A percentile compares a stretch with the other conserved stretches of the same genome.
These are phyloP conservation scores for Boletus rubropictus DNA, from an alignment of 768 basidiomycete species.

Conservation along the genomic window DNA sequence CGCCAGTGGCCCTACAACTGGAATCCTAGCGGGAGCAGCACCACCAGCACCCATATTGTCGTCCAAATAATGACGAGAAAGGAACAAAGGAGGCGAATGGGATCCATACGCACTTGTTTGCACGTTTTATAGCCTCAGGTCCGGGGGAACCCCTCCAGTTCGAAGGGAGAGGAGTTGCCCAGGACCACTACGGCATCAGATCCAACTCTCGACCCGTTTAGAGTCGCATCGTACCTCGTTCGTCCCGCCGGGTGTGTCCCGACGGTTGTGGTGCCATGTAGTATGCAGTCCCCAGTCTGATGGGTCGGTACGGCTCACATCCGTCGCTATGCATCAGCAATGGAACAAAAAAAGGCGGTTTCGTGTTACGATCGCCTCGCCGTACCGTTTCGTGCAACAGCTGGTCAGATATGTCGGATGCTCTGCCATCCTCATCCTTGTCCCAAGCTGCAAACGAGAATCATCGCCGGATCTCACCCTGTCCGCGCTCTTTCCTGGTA, in stretches of 20 bases:
- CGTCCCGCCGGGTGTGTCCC: too few relatives aligned
- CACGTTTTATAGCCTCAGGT: slow-evolving; percentile 6
- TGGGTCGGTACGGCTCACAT: too few relatives aligned
- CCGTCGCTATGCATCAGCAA: too few relatives aligned
- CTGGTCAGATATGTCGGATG: background rate
- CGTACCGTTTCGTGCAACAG: background rate
- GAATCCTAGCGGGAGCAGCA: slow-evolving; percentile 29
- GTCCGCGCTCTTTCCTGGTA: too few relatives aligned
- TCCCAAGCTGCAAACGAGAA: background rate
- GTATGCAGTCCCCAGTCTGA: too few relatives aligned
- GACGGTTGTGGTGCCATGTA: too few relatives aligned
- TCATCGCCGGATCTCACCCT: background rate
- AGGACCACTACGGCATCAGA: background rate
- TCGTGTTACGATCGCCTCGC: too few relatives aligned
- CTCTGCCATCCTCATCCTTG: background rate
- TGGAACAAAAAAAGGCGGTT: too few relatives aligned
- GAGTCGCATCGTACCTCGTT: background rate
- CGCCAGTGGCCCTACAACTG: slow-evolving; percentile 41
- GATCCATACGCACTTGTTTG: slow-evolving; percentile 8
- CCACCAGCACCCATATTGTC: slow-evolving; percentile 51
- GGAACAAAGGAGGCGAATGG: slow-evolving; percentile 7
- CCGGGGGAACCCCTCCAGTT: slow-evolving; percentile 4
- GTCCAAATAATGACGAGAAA: background rate
- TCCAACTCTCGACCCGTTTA: background rate
- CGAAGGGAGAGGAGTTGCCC: background rate